These are phyloP conservation scores for Chaetomium cochliodes DNA, from an alignment of 495 filamentous ascomycete species.

Conservation along the genomic window DNA sequence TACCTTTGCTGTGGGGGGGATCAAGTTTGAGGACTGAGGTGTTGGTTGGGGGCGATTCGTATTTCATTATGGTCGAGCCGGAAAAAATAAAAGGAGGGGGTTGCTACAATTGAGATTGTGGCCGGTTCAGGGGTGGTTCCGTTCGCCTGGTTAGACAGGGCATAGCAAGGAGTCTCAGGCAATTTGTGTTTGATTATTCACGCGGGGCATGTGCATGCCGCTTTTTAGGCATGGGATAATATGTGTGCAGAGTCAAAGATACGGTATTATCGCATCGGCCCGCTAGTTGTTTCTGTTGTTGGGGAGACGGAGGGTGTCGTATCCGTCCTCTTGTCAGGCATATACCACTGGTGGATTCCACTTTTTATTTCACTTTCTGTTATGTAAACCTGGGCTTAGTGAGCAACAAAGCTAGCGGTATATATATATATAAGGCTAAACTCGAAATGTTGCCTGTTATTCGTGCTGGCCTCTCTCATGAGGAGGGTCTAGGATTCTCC, in stretches of 20 bases:
- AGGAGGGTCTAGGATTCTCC: too few relatives aligned
- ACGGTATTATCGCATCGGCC: background rate
- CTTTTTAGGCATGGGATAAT: background rate
- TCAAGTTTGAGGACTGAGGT: constrained; percentile 81
- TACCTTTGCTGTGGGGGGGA: constrained; percentile 65
- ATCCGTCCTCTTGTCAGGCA: background rate
- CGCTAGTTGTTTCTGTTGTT: background rate
- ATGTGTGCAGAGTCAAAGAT: background rate
- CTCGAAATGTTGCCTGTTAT: background rate
- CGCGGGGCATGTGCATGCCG: background rate
- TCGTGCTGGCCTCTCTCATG: too few relatives aligned
- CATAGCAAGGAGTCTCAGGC: constrained; percentile 20
- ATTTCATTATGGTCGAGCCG: background rate
- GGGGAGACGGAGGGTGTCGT: background rate
- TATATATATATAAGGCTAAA: background rate
- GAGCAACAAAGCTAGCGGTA: too few relatives aligned
- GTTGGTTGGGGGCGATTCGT: background rate
- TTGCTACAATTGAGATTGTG: constrained; percentile 1
- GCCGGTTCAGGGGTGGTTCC: constrained; percentile 2
- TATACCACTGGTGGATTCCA: background rate
- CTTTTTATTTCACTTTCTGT: too few relatives aligned
- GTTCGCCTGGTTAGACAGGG: constrained; percentile 13
- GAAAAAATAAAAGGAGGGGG: background rate
- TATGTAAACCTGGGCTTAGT: too few relatives aligned
- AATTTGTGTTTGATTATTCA: constrained; percentile 1